These are phyloP conservation scores for Paecilomyces sp. DNA, from an alignment of 2,329 filamentous ascomycete genomes.

Conservation along the genomic window DNA sequence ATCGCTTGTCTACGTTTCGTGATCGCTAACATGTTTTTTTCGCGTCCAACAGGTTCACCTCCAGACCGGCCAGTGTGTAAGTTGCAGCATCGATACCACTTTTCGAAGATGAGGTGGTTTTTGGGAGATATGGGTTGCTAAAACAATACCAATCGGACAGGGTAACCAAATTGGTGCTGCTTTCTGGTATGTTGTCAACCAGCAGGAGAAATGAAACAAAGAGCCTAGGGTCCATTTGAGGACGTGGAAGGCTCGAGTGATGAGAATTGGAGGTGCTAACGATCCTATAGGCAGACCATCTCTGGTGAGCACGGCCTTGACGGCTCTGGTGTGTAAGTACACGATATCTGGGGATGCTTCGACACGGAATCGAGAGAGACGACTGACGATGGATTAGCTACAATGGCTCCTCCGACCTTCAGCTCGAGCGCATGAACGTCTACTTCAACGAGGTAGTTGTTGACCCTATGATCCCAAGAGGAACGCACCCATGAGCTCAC, in stretches of 20 bases:
- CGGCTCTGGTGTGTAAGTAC: constrained; percentile 83
- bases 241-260: background rate
- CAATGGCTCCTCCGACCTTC: constrained; percentile 96
- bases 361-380: constrained; percentile 6
- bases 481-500: background rate
- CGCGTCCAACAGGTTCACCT: constrained; percentile 78
- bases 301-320: constrained; percentile 94
- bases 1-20: constrained; percentile 17
- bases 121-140: constrained; percentile 14
- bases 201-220: background rate
- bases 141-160: constrained; percentile 43
- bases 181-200: constrained; percentile 67
- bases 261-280: constrained; percentile 30
- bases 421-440: constrained; percentile 99
- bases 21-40: constrained; percentile 24
- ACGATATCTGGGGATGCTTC: constrained; percentile 1
- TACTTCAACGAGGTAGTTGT: constrained; percentile 82
- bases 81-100: constrained; percentile 27
- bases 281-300: constrained; percentile 61
- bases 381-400: constrained; percentile 53
- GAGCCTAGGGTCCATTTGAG: background rate
- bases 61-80: constrained; percentile 99
- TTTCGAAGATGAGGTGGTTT: constrained; percentile 1
- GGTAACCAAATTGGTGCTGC: constrained; percentile 99
- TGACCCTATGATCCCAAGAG: background rate